Base-by-base conservation (phyloP, 495 filamentous ascomycete genomes). In the Neurospora sublineolata region DNA sequence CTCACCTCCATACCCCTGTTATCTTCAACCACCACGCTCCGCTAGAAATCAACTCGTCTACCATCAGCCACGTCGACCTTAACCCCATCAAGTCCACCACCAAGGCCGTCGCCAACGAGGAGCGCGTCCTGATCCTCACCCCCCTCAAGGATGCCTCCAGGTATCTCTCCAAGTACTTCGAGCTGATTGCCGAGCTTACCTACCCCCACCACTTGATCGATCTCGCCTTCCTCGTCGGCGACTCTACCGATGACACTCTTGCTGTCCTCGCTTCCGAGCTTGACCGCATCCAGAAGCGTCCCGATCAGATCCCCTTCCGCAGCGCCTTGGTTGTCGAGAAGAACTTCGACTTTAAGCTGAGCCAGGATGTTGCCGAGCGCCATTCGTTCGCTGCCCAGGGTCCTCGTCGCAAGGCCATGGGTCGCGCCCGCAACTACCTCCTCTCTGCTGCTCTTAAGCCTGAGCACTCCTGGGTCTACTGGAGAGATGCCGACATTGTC, bases 391-490 rank as follows among this genome's bases (percentile, higher is more conserved):
- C 86, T 68, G 94, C 93, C 44, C 95, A 99, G 79, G 95, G 89
- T 6, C 94, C 93, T 30, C 89, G 95, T 72, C 87, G 95, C 73
- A 98, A 94, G 82, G 88, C 92, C 42, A 94, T 99, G 86, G 95
- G 90, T 68, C 86, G 86, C 71, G 96, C 96, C 18, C 87, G 95
- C 70, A 99, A 99, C 79, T 98, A 97, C 79, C 86, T 99, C 30
- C 89, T 99, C 12, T 88, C 89, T 68, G 87, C 93, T 0, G 90
- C 95, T 33, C 79, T 99, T 74, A 96, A 94, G 84, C 86, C 93
- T 3, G 92, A 97, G 71, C 95, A 99, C 79, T 94, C 92, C 9
- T 99, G 95, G 95, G 96, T 99, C 33, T 98, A 97, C 80, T 99
- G 95, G 95, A 89, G 96, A 71, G 95, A 99, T 79, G 93, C 97